Evolutionary conservation across 2,329 filamentous ascomycete species (phyloP), one percentile per base, ranked within the genome.

Genomic region (Macroventuria anomochaeta): DNA sequence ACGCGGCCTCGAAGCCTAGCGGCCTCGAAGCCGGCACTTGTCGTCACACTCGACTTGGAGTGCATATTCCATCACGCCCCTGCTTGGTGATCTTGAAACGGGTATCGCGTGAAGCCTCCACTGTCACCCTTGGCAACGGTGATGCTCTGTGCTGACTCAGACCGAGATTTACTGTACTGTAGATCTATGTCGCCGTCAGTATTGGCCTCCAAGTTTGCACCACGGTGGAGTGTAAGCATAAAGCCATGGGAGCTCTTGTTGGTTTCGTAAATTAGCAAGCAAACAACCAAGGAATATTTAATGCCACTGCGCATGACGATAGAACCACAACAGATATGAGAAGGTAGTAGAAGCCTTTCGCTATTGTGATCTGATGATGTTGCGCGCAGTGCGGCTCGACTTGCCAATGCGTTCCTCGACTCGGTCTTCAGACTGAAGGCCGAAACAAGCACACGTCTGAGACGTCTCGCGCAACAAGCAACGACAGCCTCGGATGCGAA

Each of bases 21-120:
- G 46, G 57, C 49, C 31, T 49, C 48, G 46, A 56, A 46, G 57
- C 48, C 55, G 41, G 59, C 61, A 66, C 42, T 52, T 32, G 33
- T 42, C 62, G 68, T 67, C 46, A 55, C 66, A 68, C 33, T 50
- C 53, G 31, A 40, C 37, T 38, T 56, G 57, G 44, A 56, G 55
- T 55, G 58, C 61, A 49, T 49, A 44, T 54, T 10, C 23, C 40
- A 33, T 46, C 36, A 25, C 29, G 18, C 21, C 34, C 31, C 29
- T 59, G 36, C 39, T 56, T 34, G 61, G 49, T 53, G 57, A 29
- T 48, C 49, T 51, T 72, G 70, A 73, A 73, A 74, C 71, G 37
- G 46, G 54, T 40, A 53, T 37, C 65, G 71, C 59, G 38, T 54
- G 70, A 71, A 62, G 48, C 34, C 40, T 40, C 39, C 40, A 33